Conservation (phyloP, 306 rosid species). For the Malus sylvestris region DNA sequence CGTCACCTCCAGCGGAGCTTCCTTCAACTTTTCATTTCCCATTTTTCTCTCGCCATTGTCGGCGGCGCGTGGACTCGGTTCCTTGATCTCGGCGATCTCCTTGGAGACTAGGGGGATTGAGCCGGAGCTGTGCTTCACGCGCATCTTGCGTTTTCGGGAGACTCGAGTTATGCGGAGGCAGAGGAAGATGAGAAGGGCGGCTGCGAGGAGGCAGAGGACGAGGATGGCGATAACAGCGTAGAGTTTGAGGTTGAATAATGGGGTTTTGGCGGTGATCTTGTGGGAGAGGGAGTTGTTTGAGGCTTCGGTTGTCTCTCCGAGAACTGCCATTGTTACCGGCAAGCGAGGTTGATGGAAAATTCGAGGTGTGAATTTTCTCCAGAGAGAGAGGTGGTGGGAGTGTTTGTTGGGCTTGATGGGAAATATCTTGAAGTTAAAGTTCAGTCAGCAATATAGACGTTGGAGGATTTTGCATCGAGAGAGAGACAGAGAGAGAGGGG, state of each 20-base stretch:
- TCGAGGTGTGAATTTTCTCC: not conserved
- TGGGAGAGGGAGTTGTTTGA: slow-evolving; percentile 24
- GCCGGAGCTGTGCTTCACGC: slow-evolving; percentile 72
- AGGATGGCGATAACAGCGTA: slow-evolving; percentile 42
- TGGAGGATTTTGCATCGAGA: not conserved
- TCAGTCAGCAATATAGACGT: not conserved
- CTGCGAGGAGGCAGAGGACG: slow-evolving; percentile 21
- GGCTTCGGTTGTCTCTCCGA: slow-evolving; percentile 14
- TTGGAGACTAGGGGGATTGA: slow-evolving; percentile 65
- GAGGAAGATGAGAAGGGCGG: slow-evolving; percentile 38
- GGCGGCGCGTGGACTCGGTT: slow-evolving; percentile 23
- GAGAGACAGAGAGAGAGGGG: not conserved
- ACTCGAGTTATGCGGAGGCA: slow-evolving; percentile 38
- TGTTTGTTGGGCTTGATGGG: slow-evolving; percentile 21
- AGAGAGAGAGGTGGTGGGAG: not conserved
- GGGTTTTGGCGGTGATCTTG: slow-evolving; percentile 28
- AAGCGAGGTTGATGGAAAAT: not conserved
- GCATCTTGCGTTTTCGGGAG: slow-evolving; percentile 28
- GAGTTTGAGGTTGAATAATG: slow-evolving; percentile 40
- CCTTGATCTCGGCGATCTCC: slow-evolving; percentile 63
- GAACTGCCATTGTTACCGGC: slow-evolving; percentile 45
- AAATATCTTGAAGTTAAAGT: slow-evolving; percentile 1
- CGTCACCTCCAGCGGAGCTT: slow-evolving; percentile 28
- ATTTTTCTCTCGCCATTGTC: slow-evolving; percentile 23
- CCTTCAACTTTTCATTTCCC: slow-evolving; percentile 6